Conservation (phyloP, 2,329 filamentous ascomycete genomes). For the Stagonosporopsis vannaccii region DNA sequence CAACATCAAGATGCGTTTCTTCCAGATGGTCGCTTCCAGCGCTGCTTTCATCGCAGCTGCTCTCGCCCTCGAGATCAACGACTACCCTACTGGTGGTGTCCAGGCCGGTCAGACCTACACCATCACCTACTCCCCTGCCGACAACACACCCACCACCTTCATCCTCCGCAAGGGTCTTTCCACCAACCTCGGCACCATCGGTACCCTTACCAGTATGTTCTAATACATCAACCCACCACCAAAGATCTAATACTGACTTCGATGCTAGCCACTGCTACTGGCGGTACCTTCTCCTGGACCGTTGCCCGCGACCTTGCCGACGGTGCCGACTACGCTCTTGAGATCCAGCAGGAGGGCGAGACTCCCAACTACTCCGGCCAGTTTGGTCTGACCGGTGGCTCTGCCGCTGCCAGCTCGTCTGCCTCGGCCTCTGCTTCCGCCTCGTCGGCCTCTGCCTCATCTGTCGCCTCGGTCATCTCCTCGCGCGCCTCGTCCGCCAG, state of each 20-base stretch:
- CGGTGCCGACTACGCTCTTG: constrained; percentile 63
- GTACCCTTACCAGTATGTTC: constrained; percentile 57
- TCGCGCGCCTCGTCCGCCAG: constrained; percentile 23
- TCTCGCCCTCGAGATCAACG: constrained; percentile 59
- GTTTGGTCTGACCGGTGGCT: constrained; percentile 51
- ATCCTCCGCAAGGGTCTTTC: constrained; percentile 62
- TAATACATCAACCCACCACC: not conserved
- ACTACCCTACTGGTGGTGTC: constrained; percentile 56
- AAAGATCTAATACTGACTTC: constrained; percentile 19
- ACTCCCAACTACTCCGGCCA: constrained; percentile 63
- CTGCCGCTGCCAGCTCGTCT: constrained; percentile 34
- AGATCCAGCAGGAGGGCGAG: constrained; percentile 61
- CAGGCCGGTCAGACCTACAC: constrained; percentile 58
- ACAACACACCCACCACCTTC: constrained; percentile 59
- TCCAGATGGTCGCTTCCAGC: constrained; percentile 56
- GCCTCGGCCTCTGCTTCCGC: constrained; percentile 27
- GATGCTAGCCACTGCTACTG: constrained; percentile 50
- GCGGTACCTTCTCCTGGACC: constrained; percentile 61
- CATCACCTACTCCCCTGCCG: constrained; percentile 58
- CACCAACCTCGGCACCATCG: constrained; percentile 59
- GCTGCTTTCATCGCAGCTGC: constrained; percentile 50
- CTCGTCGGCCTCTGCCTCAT: constrained; percentile 28
- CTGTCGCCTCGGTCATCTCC: constrained; percentile 24
- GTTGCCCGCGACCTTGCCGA: constrained; percentile 53
- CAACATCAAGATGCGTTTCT: constrained; percentile 58